Percentiles rank a stretch among this genome's conserved stretches.
These are phyloP conservation scores for Rutstroemia sp. DNA, from an alignment of 2,329 filamentous ascomycete genomes.

Conservation along the genomic window DNA sequence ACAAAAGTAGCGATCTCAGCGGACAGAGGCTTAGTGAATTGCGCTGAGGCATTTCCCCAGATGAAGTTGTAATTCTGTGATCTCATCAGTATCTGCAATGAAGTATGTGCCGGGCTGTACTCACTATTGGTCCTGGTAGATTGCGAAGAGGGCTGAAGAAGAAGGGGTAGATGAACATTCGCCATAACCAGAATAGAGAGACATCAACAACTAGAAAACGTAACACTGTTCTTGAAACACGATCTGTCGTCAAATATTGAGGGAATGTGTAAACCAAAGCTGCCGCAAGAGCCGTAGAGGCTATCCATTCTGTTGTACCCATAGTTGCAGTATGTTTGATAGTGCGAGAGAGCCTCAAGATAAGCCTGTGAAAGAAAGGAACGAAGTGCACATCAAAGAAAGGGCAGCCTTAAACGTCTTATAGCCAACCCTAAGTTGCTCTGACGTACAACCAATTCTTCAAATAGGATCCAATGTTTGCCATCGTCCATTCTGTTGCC, in stretches of 20 bases:
- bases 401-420: neutral
- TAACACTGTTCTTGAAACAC: conserved; percentile 1
- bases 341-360: too few relatives aligned
- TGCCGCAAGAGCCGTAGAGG: neutral
- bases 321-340: neutral
- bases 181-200: neutral
- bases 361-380: too few relatives aligned
- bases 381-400: neutral
- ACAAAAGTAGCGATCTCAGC: conserved; percentile 31
- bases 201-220: conserved; percentile 1
- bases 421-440: neutral
- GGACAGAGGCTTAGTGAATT: neutral
- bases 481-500: neutral
- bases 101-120: neutral
- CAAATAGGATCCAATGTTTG: neutral
- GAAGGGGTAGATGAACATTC: conserved; percentile 9
- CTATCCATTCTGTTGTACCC: conserved; percentile 1
- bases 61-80: neutral
- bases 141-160: conserved; percentile 15
- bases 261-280: conserved; percentile 1
- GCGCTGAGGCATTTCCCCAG: neutral
- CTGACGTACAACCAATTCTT: neutral
- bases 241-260: neutral
- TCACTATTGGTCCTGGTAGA: conserved; percentile 9
- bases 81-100: too few relatives aligned